phyloP scores from a whole-genome alignment of 768 basidiomycete genomes.

The Mycena vulgaris region DNA sequence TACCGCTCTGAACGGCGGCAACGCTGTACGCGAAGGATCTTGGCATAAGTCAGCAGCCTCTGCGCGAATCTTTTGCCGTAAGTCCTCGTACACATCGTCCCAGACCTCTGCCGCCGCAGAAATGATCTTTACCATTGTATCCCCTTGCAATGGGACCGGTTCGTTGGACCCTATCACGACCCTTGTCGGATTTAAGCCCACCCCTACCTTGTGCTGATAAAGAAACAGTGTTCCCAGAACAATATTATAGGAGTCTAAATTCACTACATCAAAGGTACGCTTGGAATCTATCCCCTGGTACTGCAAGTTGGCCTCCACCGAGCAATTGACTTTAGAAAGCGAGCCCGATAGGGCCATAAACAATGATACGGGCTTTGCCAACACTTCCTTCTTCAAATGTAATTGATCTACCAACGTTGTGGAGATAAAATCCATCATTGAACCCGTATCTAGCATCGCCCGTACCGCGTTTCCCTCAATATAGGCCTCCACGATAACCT shows the following conservation, averaged over 20 bases:
- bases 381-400: slow-evolving; percentile 33
- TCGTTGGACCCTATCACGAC: slow-evolving; percentile 31
- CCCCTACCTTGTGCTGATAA: slow-evolving; percentile 39
- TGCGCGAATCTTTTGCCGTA: slow-evolving; percentile 26
- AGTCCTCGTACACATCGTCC: slow-evolving; percentile 13
- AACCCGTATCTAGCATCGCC: slow-evolving; percentile 36
- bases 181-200: slow-evolving; percentile 37
- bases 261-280: slow-evolving; percentile 40
- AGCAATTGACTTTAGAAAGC: slow-evolving; percentile 45
- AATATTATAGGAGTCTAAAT: slow-evolving; percentile 40
- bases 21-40: slow-evolving; percentile 29
- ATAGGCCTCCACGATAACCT: slow-evolving; percentile 14
- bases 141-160: slow-evolving; percentile 31
- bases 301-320: slow-evolving; percentile 36
- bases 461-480: slow-evolving; percentile 27
- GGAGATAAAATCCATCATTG: slow-evolving; percentile 52
- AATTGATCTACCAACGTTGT: slow-evolving; percentile 50
- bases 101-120: slow-evolving; percentile 24
- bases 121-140: slow-evolving; percentile 10
- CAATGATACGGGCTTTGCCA: slow-evolving; percentile 49
- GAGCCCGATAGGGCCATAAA: slow-evolving; percentile 53
- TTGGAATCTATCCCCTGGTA: slow-evolving; percentile 46
- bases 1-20: slow-evolving; percentile 45
- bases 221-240: slow-evolving; percentile 43
- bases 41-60: slow-evolving; percentile 39